These are phyloP conservation scores for Lodderomyces metapsilosis DNA, from an alignment of 1,139 yeast genomes.

Conservation along the genomic window DNA sequence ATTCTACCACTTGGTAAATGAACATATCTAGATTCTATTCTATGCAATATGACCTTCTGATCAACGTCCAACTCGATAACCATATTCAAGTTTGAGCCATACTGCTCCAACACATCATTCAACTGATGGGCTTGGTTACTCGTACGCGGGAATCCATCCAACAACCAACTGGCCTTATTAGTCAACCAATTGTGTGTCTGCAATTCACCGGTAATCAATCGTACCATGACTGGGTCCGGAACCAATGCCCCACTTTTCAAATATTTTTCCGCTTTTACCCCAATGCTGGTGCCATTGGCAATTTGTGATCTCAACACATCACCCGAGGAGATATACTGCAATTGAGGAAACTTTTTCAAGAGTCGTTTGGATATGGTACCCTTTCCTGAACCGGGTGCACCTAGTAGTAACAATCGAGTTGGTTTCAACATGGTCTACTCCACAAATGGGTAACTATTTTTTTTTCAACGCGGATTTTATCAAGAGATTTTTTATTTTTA, in stretches of 20 bases:
- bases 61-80: conserved; percentile 88
- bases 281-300: conserved; percentile 52
- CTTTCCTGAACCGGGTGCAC: conserved; percentile 95
- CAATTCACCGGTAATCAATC: conserved; percentile 54
- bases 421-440: conserved; percentile 30
- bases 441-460: conserved; percentile 3
- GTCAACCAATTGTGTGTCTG: conserved; percentile 44
- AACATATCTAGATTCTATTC: conserved; percentile 85
- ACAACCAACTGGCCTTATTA: conserved; percentile 56
- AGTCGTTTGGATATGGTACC: conserved; percentile 81
- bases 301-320: conserved; percentile 76
- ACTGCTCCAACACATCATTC: conserved; percentile 41
- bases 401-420: conserved; percentile 67
- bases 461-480: neutral
- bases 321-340: conserved; percentile 72
- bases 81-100: conserved; percentile 52
- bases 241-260: conserved; percentile 66
- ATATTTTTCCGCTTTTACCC: conserved; percentile 53
- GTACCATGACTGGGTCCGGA: conserved; percentile 70
- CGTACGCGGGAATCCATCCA: conserved; percentile 93
- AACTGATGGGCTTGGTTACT: conserved; percentile 64
- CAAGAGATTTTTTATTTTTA: neutral
- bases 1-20: conserved; percentile 84
- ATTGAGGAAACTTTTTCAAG: conserved; percentile 49
- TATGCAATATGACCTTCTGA: conserved; percentile 67